Evolutionary conservation across 2,329 filamentous ascomycete species (phyloP), one percentile per base, ranked within the genome.

Genomic region (Cadophora malorum): DNA sequence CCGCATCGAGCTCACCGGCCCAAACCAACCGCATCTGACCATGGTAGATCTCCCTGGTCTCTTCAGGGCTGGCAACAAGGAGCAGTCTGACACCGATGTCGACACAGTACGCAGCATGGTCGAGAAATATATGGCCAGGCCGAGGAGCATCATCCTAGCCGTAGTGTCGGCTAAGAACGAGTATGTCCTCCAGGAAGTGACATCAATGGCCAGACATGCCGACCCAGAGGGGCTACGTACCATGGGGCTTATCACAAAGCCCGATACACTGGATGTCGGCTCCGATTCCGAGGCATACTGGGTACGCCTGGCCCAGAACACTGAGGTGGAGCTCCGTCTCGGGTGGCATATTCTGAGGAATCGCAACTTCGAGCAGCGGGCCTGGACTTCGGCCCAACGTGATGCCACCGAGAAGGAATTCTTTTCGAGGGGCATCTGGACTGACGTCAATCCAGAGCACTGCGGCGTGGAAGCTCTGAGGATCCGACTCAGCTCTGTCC

Each of bases 31-130:
- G 0, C 82, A 86, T 25, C 78, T 89, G 28, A 88, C 86, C 0
- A 79, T 88, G 31, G 85, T 89, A 3, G 86, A 89, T 72, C 79
- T 88, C 1, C 86, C 86, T 0, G 86, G 86, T 2, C 76, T 89
- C 41, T 49, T 66, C 45, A 25, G 80, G 80, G 55, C 82, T 79
- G 21, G 52, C 52, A 50, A 75, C 80, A 52, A 35, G 25, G 41
- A 52, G 0, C 82, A 86, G 67, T 81, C 80, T 1, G 76, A 76
- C 1, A 73, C 74, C 1, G 84, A 85, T 55, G 80, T 82, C 0
- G 75, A 80, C 23, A 38, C 21, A 50, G 55, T 66, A 33, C 55
- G 21, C n/a, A 41, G 19, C 28, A 25, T 66, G 28, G 83, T 88
- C 0, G 71, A 81, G 1, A 75, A 75, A 0, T 86, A 86, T 75